phyloP scores from a whole-genome alignment of 1,139 yeast species.

The Candida glucosophila region DNA sequence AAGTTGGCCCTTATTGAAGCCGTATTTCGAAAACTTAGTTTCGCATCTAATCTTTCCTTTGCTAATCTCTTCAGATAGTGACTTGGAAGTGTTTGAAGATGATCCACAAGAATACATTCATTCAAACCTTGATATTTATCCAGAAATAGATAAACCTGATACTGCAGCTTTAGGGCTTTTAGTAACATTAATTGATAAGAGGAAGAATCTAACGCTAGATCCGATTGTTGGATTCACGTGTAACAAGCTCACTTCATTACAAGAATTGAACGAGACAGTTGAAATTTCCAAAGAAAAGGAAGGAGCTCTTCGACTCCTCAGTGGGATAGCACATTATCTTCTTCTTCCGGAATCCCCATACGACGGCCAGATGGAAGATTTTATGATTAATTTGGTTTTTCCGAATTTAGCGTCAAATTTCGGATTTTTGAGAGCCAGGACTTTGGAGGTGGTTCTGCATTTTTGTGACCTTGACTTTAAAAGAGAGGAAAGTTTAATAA shows the following conservation, averaged over 20 bases:
- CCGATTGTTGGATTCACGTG: conserved; percentile 63
- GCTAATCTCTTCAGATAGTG: conserved; percentile 61
- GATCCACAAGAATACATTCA: conserved; percentile 92
- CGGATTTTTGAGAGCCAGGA: conserved; percentile 77
- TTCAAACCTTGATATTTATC: conserved; percentile 61
- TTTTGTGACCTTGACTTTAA: conserved; percentile 58
- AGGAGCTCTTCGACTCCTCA: conserved; percentile 72
- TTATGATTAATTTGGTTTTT: conserved; percentile 54
- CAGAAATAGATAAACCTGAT: conserved; percentile 55
- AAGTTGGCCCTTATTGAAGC: conserved; percentile 65
- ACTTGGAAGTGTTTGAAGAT: conserved; percentile 68
- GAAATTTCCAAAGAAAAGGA: conserved; percentile 67
- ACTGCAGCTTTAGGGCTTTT: conserved; percentile 57
- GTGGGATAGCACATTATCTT: conserved; percentile 58
- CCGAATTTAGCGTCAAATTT: conserved; percentile 62
- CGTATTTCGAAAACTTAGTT: conserved; percentile 58
- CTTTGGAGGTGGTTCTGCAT: conserved; percentile 68
- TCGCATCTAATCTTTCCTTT: conserved; percentile 74
- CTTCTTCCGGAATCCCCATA: conserved; percentile 51
- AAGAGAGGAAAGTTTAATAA: conserved; percentile 39
- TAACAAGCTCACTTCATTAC: conserved; percentile 37
- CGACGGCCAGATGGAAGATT: conserved; percentile 56
- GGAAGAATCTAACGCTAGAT: conserved; percentile 52
- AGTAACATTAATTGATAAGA: conserved; percentile 58
- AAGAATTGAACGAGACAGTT: conserved; percentile 35